These are phyloP conservation scores for Komagataella pseudopastoris DNA, from an alignment of 805 yeast genomes.

Conservation along the genomic window DNA sequence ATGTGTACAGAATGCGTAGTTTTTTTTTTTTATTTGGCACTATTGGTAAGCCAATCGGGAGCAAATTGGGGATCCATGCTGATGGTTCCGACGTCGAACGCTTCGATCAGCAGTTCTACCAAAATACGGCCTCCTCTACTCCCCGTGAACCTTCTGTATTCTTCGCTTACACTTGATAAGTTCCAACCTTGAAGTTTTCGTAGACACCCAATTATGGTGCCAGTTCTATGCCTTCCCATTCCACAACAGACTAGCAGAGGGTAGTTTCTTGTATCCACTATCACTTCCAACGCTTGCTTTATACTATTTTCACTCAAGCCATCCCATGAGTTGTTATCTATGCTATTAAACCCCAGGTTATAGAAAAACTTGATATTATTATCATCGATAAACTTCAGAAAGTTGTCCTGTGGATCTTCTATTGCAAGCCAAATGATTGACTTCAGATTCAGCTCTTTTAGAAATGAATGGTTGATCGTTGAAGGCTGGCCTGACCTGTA, in stretches of 20 bases:
- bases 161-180: conserved; percentile 83
- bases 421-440: conserved; percentile 90
- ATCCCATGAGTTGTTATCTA: conserved; percentile 79
- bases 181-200: conserved; percentile 96
- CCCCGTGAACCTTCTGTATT: conserved; percentile 88
- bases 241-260: conserved; percentile 92
- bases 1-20: neutral
- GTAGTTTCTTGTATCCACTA: conserved; percentile 58
- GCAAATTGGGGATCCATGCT: conserved; percentile 25
- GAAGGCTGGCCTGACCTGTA: conserved; percentile 94
- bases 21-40: neutral
- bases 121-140: conserved; percentile 83
- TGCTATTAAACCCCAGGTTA: conserved; percentile 49
- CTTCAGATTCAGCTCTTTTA: conserved; percentile 57
- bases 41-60: conserved; percentile 30
- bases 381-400: conserved; percentile 67
- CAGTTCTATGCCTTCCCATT: conserved; percentile 97
- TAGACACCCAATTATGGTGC: conserved; percentile 90
- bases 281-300: conserved; percentile 62
- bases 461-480: conserved; percentile 80
- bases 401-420: conserved; percentile 88
- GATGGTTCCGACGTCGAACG: conserved; percentile 35
- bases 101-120: conserved; percentile 82
- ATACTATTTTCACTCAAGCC: conserved; percentile 78
- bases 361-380: conserved; percentile 67